These are phyloP conservation scores for Globisporangium nagaii DNA, from an alignment of 352 stramenopile species.

Conservation along the genomic window DNA sequence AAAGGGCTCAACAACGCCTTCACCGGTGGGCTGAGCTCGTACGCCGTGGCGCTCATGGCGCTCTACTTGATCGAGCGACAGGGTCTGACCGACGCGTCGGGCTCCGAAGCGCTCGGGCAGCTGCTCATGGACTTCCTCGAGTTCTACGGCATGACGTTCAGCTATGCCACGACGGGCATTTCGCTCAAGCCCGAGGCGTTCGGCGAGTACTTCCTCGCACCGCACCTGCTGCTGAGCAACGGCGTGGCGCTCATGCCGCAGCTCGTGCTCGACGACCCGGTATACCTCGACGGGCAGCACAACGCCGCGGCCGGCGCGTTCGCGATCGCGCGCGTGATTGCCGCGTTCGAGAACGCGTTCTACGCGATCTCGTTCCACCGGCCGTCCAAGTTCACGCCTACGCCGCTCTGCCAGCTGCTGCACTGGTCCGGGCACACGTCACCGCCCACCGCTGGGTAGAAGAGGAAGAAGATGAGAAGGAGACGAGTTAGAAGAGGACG, in stretches of 20 bases:
- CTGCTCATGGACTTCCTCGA: conserved; percentile 86
- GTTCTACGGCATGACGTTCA: conserved; percentile 85
- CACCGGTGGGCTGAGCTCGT: conserved; percentile 85
- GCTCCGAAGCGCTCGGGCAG: conserved; percentile 41
- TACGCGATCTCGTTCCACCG: conserved; percentile 76
- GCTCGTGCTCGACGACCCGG: conserved; percentile 80
- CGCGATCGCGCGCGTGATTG: conserved; percentile 68
- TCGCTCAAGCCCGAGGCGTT: conserved; percentile 77
- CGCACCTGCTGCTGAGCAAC: conserved; percentile 33
- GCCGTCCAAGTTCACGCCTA: conserved; percentile 67
- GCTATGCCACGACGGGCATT: conserved; percentile 72
- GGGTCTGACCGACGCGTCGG: conserved; percentile 10
- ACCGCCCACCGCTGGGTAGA: conserved; percentile 5
- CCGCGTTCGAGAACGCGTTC: conserved; percentile 78
- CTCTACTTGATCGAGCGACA: conserved; percentile 78
- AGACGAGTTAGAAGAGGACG: no score
- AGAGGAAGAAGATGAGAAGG: no score
- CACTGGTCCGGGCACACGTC: conserved; percentile 63
- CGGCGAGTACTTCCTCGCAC: conserved; percentile 66
- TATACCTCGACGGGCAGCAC: conserved; percentile 71
- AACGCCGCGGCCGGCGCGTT: conserved; percentile 76
- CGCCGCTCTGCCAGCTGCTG: conserved; percentile 70
- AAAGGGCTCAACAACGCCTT: conserved; percentile 89
- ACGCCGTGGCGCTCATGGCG: conserved; percentile 81
- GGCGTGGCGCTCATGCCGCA: conserved; percentile 53